Evolutionary conservation across 257 asterid species (phyloP), one percentile per base, ranked within the genome.

Genomic region (Striga asiatica): DNA sequence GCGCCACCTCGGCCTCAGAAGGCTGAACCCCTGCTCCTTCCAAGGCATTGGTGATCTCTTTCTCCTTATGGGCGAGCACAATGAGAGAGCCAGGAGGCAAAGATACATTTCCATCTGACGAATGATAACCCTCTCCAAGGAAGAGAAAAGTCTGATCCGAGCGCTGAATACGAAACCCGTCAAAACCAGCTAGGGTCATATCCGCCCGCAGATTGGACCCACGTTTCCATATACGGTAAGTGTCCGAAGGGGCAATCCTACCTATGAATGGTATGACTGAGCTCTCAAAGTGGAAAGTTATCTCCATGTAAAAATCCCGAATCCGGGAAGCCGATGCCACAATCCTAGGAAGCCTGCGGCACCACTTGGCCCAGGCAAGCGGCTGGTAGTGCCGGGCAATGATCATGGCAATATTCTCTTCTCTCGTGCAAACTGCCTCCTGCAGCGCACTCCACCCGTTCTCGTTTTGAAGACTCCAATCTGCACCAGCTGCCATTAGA

Each of bases 331-430:
- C 75, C 1, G 99, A 92, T 46, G 94, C 97, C 55, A 92, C 85
- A 58, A 92, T 82, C 74, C 99, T 81, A n/a, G 99, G 99, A 65
- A 92, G 97, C 69, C 99, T 77, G 10, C 97, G 88, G 62, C 99
- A 92, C 99, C 99, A 92, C 67, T 92, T 92, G 7, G 97, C 99
- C 99, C 99, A 92, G 18, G 97, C 99, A 71, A 92, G 97, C 38
- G 99, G 94, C 78, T 92, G 99, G 66, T 84, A 92, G 58, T 92
- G 91, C 43, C 95, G 64, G 20, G 99, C 97, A 68, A 92, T 92
- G 66, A 88, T 88, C 99, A 88, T 79, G 45, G 97, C 94, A 62
- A 92, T 88, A 66, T 68, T 79, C 72, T 92, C 97, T 73, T 88
- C 99, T 71, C 87, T 65, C n/a, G 93, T 85, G 58, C 99, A 92